Conservation (phyloP, 1,284 basidiomycete genomes). For the Omphalotus olearius region DNA sequence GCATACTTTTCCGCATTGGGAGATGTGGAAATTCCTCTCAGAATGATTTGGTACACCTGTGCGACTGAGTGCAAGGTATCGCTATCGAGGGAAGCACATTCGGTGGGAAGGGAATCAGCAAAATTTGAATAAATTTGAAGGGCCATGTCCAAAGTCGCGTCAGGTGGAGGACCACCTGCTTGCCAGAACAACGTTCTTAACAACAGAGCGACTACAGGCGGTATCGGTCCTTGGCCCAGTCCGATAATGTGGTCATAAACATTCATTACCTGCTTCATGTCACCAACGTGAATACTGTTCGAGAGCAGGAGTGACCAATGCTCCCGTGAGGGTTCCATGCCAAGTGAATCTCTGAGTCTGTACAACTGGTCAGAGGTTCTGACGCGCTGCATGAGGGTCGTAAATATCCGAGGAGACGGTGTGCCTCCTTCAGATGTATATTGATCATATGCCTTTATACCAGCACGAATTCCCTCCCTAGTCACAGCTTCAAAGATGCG, state of each 20-base stretch:
- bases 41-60: slow-evolving; percentile 51
- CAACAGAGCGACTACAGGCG: slow-evolving; percentile 46
- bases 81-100: neutral
- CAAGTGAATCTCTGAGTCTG: slow-evolving; percentile 37
- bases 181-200: slow-evolving; percentile 44
- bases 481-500: slow-evolving; percentile 23
- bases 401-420: slow-evolving; percentile 30
- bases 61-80: slow-evolving; percentile 33
- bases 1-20: slow-evolving; percentile 41
- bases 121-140: slow-evolving; percentile 47
- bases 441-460: slow-evolving; percentile 23
- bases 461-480: slow-evolving; percentile 23
- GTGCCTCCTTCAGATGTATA: slow-evolving; percentile 22
- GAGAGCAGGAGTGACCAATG: slow-evolving; percentile 52
- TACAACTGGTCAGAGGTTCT: slow-evolving; percentile 36
- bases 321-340: slow-evolving; percentile 31
- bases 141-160: slow-evolving; percentile 42
- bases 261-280: slow-evolving; percentile 35
- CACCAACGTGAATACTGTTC: slow-evolving; percentile 37
- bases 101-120: neutral
- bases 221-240: slow-evolving; percentile 40
- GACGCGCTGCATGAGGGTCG: slow-evolving; percentile 32
- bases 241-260: slow-evolving; percentile 43
- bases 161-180: slow-evolving; percentile 30
- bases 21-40: slow-evolving; percentile 49